A percentile compares a stretch with the other conserved stretches of the same genome.
Conservation (phyloP, 1,139 yeast species). For the Kodamaea suecica region DNA sequence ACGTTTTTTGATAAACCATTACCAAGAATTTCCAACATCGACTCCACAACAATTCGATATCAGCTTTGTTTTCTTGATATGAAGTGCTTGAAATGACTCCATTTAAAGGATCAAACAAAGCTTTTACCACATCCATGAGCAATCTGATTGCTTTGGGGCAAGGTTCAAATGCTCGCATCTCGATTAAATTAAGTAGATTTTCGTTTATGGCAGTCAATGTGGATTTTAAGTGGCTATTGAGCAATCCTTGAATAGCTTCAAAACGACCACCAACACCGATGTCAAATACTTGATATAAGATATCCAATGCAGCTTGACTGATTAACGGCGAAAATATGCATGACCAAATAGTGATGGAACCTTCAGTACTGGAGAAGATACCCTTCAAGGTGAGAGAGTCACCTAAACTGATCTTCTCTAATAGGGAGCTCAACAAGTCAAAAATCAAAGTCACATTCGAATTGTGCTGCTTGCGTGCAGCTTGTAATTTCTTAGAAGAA, state of each 20-base stretch:
- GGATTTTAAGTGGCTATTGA: constrained; percentile 41
- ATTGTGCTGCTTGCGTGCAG: constrained; percentile 33
- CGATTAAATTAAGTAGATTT: constrained; percentile 45
- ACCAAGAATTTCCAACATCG: constrained; percentile 68
- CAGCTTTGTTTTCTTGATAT: constrained; percentile 1
- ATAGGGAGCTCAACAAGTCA: constrained; percentile 22
- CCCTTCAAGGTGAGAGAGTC: constrained; percentile 44
- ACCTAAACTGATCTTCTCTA: constrained; percentile 37
- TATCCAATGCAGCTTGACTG: constrained; percentile 67
- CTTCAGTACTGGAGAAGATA: constrained; percentile 20
- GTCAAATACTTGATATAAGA: constrained; percentile 75
- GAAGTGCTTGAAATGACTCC: constrained; percentile 37
- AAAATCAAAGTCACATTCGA: constrained; percentile 26
- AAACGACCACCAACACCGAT: constrained; percentile 53
- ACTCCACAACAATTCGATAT: constrained; percentile 55
- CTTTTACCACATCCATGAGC: constrained; percentile 66
- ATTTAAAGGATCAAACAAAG: constrained; percentile 62
- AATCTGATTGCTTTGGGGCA: constrained; percentile 74
- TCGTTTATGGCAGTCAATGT: constrained; percentile 48
- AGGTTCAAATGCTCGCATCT: constrained; percentile 60
- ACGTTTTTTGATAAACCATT: constrained; percentile 64
- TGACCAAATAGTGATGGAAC: constrained; percentile 63
- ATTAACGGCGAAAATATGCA: constrained; percentile 60
- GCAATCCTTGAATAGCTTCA: constrained; percentile 62
- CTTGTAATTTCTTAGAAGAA: constrained; percentile 20